Conservation (phyloP, 169 alveolate species). For the Cryptosporidium baileyi region DNA sequence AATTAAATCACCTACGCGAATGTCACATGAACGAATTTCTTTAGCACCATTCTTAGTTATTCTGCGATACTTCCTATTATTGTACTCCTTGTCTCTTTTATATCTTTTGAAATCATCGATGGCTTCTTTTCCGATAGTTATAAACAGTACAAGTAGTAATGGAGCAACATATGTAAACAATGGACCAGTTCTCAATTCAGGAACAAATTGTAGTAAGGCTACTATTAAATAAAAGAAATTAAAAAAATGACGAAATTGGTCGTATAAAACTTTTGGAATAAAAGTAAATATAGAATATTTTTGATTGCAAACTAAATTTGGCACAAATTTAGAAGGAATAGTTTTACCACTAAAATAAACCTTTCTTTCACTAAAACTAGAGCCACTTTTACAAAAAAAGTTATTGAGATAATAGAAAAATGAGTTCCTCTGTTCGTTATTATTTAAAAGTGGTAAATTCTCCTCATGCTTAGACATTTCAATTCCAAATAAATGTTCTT, state of each 20-base stretch:
- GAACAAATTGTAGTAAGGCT: conserved; percentile 90
- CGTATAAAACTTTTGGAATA: conserved; percentile 89
- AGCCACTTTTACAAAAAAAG: not conserved
- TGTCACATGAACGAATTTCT: conserved; percentile 82
- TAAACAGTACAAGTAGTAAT: conserved; percentile 87
- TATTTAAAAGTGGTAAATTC: conserved; percentile 21
- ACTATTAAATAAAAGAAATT: conserved; percentile 93
- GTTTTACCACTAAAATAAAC: conserved; percentile 33
- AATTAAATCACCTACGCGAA: conserved; percentile 91
- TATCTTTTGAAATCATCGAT: conserved; percentile 91
- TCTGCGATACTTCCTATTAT: conserved; percentile 80
- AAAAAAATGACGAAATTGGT: conserved; percentile 91
- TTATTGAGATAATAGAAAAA: not conserved
- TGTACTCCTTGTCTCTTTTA: conserved; percentile 81
- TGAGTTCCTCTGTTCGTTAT: not conserved
- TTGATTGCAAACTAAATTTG: conserved; percentile 85
- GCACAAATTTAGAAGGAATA: conserved; percentile 58
- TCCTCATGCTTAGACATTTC: conserved; percentile 44
- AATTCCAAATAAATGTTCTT: no score
- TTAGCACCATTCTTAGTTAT: conserved; percentile 76
- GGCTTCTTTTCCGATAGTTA: conserved; percentile 93
- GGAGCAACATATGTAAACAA: conserved; percentile 96
- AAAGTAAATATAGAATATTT: conserved; percentile 89
- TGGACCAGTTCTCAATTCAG: conserved; percentile 92
- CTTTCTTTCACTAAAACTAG: conserved; percentile 15